Conservation (phyloP, 2,329 filamentous ascomycete genomes). For the Colletotrichum sp. region DNA sequence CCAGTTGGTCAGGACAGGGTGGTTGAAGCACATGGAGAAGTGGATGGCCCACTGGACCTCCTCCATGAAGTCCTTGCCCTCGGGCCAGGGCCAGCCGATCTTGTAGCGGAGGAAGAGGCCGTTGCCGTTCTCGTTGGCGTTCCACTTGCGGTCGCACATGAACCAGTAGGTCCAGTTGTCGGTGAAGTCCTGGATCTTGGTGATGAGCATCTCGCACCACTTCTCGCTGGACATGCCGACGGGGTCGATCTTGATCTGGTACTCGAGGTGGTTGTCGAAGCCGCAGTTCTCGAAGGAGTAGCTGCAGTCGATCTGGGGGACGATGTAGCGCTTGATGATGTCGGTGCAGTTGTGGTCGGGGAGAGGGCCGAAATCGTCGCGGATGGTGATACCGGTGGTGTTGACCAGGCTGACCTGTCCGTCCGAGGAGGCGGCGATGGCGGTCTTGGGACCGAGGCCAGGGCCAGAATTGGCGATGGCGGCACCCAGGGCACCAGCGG, state of each 20-base stretch:
- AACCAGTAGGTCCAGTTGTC: background rate
- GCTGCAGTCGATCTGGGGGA: slow-evolving; percentile 6
- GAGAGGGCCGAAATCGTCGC: background rate
- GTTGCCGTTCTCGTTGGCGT: background rate
- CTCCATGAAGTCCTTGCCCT: background rate
- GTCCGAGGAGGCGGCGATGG: background rate
- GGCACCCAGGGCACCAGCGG: background rate
- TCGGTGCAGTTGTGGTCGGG: background rate
- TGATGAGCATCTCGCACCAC: slow-evolving; percentile 1
- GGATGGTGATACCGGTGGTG: background rate
- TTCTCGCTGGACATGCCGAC: background rate
- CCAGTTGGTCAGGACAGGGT: background rate
- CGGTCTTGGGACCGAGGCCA: background rate
- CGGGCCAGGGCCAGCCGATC: background rate
- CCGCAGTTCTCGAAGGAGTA: slow-evolving; percentile 10
- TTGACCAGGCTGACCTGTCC: background rate
- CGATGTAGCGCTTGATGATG: background rate
- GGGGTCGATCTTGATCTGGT: slow-evolving; percentile 1
- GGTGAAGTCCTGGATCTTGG: background rate
- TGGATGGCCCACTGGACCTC: background rate
- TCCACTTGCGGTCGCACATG: background rate
- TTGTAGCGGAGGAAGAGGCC: background rate
- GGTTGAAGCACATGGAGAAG: background rate
- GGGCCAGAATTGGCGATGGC: background rate
- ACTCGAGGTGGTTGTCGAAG: slow-evolving; percentile 6